phyloP scores from a whole-genome alignment of 2,329 filamentous ascomycete species.

The Dothideomycetes sp. region DNA sequence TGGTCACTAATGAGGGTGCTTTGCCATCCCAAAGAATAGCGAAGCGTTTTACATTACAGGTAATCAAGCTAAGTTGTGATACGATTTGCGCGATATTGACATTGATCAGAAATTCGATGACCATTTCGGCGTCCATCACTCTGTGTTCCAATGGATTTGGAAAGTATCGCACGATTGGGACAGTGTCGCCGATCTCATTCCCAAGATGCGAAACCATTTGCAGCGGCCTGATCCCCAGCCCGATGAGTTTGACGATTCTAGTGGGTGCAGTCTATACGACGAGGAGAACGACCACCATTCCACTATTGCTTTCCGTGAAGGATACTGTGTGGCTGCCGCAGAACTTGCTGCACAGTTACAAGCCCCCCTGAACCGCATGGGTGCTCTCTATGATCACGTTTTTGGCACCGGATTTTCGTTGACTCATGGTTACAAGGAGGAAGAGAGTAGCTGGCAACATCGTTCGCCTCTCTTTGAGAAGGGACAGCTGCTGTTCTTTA shows the following conservation, averaged over 20 bases:
- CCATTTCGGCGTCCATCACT: slow-evolving; percentile 65
- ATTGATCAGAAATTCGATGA: slow-evolving; percentile 53
- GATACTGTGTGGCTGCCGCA: slow-evolving; percentile 72
- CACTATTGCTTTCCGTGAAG: slow-evolving; percentile 66
- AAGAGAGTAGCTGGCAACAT: too few species aligned
- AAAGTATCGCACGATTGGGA: slow-evolving; percentile 71
- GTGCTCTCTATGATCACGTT: slow-evolving; percentile 65
- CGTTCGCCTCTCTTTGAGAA: slow-evolving; percentile 51
- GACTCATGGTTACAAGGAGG: too few species aligned
- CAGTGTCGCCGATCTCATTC: slow-evolving; percentile 57
- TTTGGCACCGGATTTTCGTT: slow-evolving; percentile 53
- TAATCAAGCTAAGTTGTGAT: slow-evolving; percentile 22
- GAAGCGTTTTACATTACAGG: slow-evolving; percentile 61
- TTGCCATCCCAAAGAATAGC: slow-evolving; percentile 70
- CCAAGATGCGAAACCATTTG: slow-evolving; percentile 65
- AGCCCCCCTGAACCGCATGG: slow-evolving; percentile 50
- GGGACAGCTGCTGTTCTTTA: slow-evolving; percentile 73
- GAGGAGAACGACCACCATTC: slow-evolving; percentile 58
- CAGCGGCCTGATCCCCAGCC: slow-evolving; percentile 31
- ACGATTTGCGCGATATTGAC: background rate
- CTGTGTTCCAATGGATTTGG: slow-evolving; percentile 82
- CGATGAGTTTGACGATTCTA: slow-evolving; percentile 23
- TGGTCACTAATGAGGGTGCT: slow-evolving; percentile 61
- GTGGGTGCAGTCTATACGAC: slow-evolving; percentile 34
- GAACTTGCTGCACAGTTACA: slow-evolving; percentile 62